Conservation (phyloP, 1,284 basidiomycete species). For the Athelia sp. region DNA sequence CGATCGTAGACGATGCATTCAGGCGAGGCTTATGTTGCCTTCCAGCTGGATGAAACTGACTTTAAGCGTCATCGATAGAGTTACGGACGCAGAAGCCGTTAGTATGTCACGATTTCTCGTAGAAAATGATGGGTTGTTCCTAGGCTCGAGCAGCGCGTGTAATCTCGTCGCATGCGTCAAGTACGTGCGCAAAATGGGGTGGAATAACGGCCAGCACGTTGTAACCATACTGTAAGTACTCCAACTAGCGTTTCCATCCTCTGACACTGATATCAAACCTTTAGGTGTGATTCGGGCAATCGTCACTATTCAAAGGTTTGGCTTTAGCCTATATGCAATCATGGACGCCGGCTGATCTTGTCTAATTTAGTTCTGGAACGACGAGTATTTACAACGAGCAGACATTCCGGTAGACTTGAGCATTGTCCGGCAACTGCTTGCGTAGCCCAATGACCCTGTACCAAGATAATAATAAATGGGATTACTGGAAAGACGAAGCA, state of each 20-base stretch:
- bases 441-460: slow-evolving; percentile 5
- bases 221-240: slow-evolving; percentile 79
- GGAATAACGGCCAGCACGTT: slow-evolving; percentile 59
- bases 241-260: not conserved
- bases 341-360: slow-evolving; percentile 3
- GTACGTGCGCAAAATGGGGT: slow-evolving; percentile 66
- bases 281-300: slow-evolving; percentile 78
- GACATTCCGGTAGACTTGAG: slow-evolving; percentile 53
- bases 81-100: slow-evolving; percentile 87
- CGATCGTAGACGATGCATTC: slow-evolving; percentile 83
- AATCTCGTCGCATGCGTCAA: slow-evolving; percentile 90
- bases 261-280: slow-evolving; percentile 2
- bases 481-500: slow-evolving; percentile 5
- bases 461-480: not conserved
- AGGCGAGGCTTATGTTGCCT: slow-evolving; percentile 42
- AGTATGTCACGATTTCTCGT: slow-evolving; percentile 91
- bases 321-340: slow-evolving; percentile 3
- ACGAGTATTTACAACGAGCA: slow-evolving; percentile 65
- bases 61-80: slow-evolving; percentile 37
- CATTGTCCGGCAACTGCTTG: slow-evolving; percentile 51
- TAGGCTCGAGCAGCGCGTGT: slow-evolving; percentile 95
- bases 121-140: slow-evolving; percentile 86
- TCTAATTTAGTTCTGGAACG: slow-evolving; percentile 51
- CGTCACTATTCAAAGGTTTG: slow-evolving; percentile 86
- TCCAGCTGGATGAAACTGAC: not conserved